Conservation (phyloP, 495 filamentous ascomycete species). For the Aspergillus asperescens region DNA sequence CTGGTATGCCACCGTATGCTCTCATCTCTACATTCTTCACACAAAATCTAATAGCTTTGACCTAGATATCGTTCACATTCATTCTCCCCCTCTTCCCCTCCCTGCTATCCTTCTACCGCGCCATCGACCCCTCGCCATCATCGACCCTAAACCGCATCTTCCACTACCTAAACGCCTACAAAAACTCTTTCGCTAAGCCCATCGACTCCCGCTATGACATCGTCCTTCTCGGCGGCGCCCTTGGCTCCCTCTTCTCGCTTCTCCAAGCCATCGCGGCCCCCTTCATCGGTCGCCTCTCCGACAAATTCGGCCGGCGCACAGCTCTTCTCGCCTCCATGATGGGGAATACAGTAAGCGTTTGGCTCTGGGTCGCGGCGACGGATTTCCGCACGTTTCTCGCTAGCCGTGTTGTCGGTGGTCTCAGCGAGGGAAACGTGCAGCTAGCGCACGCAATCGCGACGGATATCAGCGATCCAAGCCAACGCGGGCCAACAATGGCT, state of each 20-base stretch:
- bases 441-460: constrained; percentile 95
- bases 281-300: constrained; percentile 81
- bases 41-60: not conserved
- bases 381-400: constrained; percentile 96
- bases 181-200: constrained; percentile 83
- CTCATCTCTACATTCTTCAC: not conserved
- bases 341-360: constrained; percentile 89
- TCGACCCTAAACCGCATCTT: constrained; percentile 75
- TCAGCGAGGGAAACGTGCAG: constrained; percentile 97
- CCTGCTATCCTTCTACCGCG: constrained; percentile 90
- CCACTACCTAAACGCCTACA: constrained; percentile 85
- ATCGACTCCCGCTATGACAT: constrained; percentile 97
- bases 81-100: constrained; percentile 95
- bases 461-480: constrained; percentile 80
- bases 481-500: constrained; percentile 86
- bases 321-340: constrained; percentile 89
- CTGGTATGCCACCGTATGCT: constrained; percentile 54
- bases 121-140: constrained; percentile 48
- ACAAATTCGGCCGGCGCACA: constrained; percentile 80
- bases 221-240: constrained; percentile 87
- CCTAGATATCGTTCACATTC: constrained; percentile 85
- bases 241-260: constrained; percentile 89
- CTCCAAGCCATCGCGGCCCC: constrained; percentile 92
- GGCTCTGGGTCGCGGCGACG: constrained; percentile 86
- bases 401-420: constrained; percentile 81